A percentile compares a stretch with the other conserved stretches of the same genome.
Evolutionary conservation across 352 stramenopile species (phyloP).

Genomic region (Globisporangium spinosum): DNA sequence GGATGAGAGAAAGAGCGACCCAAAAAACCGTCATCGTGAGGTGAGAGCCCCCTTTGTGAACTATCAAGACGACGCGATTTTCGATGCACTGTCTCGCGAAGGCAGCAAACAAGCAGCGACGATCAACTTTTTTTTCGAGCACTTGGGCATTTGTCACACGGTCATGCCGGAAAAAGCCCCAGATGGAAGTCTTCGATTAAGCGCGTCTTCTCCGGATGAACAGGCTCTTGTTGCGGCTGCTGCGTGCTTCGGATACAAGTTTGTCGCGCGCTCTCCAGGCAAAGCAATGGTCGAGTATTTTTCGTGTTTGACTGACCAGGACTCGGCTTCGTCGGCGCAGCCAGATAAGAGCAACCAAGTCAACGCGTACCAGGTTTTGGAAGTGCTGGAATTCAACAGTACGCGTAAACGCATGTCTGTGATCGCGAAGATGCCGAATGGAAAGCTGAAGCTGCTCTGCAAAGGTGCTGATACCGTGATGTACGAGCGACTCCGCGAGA

Average conservation of each 20-base stretch:
- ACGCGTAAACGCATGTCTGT: slow-evolving; percentile 96
- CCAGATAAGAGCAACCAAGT: slow-evolving; percentile 30
- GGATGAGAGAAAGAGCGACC: slow-evolving; percentile 29
- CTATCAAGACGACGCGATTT: slow-evolving; percentile 82
- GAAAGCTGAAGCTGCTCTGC: slow-evolving; percentile 71
- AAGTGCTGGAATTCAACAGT: slow-evolving; percentile 94
- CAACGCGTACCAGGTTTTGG: slow-evolving; percentile 81
- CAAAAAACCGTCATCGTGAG: slow-evolving; percentile 37
- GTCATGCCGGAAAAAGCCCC: slow-evolving; percentile 95
- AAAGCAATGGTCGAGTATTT: slow-evolving; percentile 78
- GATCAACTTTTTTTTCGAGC: slow-evolving; percentile 81
- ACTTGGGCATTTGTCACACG: slow-evolving; percentile 92
- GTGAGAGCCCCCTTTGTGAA: slow-evolving; percentile 82
- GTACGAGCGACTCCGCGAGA: slow-evolving; percentile 69
- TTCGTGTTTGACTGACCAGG: slow-evolving; percentile 32
- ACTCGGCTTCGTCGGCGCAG: slow-evolving; percentile 28
- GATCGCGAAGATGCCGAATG: slow-evolving; percentile 59
- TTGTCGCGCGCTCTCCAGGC: slow-evolving; percentile 60
- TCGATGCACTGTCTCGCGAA: slow-evolving; percentile 48
- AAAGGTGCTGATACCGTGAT: slow-evolving; percentile 90
- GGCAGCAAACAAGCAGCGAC: slow-evolving; percentile 36
- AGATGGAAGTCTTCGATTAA: slow-evolving; percentile 81
- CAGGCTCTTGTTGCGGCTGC: slow-evolving; percentile 85
- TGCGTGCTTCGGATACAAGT: slow-evolving; percentile 82
- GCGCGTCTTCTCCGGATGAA: slow-evolving; percentile 90